These are phyloP conservation scores for Mycocentrospora acerina DNA, from an alignment of 2,329 filamentous ascomycete species.

Conservation along the genomic window DNA sequence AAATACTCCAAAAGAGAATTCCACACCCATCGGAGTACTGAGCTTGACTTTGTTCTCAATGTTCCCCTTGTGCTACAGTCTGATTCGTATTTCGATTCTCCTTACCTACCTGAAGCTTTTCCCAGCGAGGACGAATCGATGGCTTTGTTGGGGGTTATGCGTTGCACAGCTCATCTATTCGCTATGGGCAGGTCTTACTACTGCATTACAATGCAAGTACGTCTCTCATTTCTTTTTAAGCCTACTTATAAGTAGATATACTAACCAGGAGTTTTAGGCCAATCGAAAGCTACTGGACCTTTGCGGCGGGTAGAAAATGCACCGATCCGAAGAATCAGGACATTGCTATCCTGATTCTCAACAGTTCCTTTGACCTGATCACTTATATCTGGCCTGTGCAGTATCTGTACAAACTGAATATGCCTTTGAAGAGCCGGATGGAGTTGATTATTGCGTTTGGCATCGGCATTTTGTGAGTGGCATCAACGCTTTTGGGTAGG, in stretches of 20 bases:
- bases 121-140: conserved; percentile 11
- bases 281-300: conserved; percentile 9
- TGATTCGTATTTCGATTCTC: conserved; percentile 12
- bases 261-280: conserved; percentile 4
- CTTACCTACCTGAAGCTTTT: conserved; percentile 15
- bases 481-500: not conserved
- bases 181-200: conserved; percentile 4
- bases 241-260: not conserved
- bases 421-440: conserved; percentile 11
- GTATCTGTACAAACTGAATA: conserved; percentile 19
- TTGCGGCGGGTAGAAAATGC: conserved; percentile 7
- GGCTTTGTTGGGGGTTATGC: conserved; percentile 11
- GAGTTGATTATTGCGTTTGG: conserved; percentile 14
- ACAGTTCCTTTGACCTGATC: conserved; percentile 17
- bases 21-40: conserved; percentile 6
- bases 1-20: conserved; percentile 2
- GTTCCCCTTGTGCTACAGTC: conserved; percentile 11
- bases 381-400: conserved; percentile 19
- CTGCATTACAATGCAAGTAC: conserved; percentile 7
- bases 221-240: not conserved
- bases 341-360: conserved; percentile 12
- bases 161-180: conserved; percentile 6
- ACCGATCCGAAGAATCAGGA: conserved; percentile 10
- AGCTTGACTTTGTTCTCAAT: conserved; percentile 9
- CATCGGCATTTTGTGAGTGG: conserved; percentile 13